Base-by-base conservation (phyloP, 2,329 filamentous ascomycete species). In the Fusarium sp. region DNA sequence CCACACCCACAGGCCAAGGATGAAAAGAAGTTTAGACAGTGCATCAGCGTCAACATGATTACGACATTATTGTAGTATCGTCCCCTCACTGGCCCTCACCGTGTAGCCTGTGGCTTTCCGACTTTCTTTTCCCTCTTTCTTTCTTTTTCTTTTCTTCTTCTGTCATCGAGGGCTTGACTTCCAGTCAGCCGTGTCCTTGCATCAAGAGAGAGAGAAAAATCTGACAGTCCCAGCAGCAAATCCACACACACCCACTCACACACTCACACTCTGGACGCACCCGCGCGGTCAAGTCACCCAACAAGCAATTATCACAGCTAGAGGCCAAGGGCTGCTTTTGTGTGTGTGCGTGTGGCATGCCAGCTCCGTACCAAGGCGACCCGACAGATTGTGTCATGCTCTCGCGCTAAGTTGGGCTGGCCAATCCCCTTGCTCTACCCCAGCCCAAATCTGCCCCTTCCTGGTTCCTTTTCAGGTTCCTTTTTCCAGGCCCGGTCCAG, bases 311-410 rank as follows among this genome's bases (percentile, higher is more conserved):
- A 33, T 52, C 59, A 17, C n/a, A 32, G 10, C 38, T 60, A 22
- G 22, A 38, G 27, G 27, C 58, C 58, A 61, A 59, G 22, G 56
- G 45, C 45, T 30, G 27, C 27, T 30, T 30, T 50, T 32, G 32
- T 52, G 30, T 52, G 47, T 52, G 62, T 27, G 33, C 37, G 12
- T 66, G 43, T 45, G 56, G 62, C 61, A 70, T 68, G 63, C 64
- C 56, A 62, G 54, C 61, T 70, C 69, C 62, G 63, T 70, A 68
- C 70, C 68, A 76, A 77, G 70, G 63, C 72, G 76, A 79, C 77
- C 79, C 78, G 78, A 80, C 79, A 80, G 76, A 80, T 80, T 80
- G 79, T 80, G 79, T 80, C 79, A 80, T 80, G 76, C 76, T 79
- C 70, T 56, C 61, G 66, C 79, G 74, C 79, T 79, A 78, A 72